These are phyloP conservation scores for Acer negundo DNA, from an alignment of 345 rosid genomes.

Conservation along the genomic window DNA sequence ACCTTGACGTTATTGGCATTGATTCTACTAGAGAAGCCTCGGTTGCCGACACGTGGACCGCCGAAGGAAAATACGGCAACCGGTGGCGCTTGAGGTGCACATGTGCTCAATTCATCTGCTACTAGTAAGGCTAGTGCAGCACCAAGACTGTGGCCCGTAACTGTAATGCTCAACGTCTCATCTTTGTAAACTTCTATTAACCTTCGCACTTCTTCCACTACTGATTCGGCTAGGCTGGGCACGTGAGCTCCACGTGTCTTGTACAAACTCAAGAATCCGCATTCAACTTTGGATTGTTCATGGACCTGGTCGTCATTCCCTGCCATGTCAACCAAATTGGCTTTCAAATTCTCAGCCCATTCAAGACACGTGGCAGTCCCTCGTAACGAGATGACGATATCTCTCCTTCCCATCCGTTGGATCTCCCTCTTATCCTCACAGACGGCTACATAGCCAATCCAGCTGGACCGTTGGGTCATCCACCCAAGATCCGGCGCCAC, in stretches of 20 bases:
- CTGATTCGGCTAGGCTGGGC: slow-evolving; percentile 59
- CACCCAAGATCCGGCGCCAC: slow-evolving; percentile 84
- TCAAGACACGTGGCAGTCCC: slow-evolving; percentile 96
- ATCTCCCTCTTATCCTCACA: slow-evolving; percentile 79
- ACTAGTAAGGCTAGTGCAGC: slow-evolving; percentile 84
- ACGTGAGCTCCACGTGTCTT: slow-evolving; percentile 52
- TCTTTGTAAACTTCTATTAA: slow-evolving; percentile 58
- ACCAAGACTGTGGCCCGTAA: slow-evolving; percentile 94
- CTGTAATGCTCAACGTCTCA: slow-evolving; percentile 75
- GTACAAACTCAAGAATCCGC: slow-evolving; percentile 81
- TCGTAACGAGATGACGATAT: slow-evolving; percentile 85
- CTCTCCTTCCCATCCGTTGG: slow-evolving; percentile 94
- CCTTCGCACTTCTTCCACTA: slow-evolving; percentile 52
- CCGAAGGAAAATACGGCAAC: slow-evolving; percentile 89
- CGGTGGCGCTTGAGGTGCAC: slow-evolving; percentile 46
- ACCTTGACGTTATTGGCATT: slow-evolving; percentile 62
- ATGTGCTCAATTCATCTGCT: slow-evolving; percentile 63
- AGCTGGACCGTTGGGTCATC: slow-evolving; percentile 96
- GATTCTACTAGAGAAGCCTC: slow-evolving; percentile 47
- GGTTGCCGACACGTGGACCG: slow-evolving; percentile 86
- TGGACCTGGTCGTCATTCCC: slow-evolving; percentile 25
- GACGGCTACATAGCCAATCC: slow-evolving; percentile 94
- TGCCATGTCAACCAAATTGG: slow-evolving; percentile 48
- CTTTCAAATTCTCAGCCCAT: slow-evolving; percentile 90
- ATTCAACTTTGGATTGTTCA: slow-evolving; percentile 63